Conservation (phyloP, 805 yeast genomes). For the Barnettozyma californica region DNA sequence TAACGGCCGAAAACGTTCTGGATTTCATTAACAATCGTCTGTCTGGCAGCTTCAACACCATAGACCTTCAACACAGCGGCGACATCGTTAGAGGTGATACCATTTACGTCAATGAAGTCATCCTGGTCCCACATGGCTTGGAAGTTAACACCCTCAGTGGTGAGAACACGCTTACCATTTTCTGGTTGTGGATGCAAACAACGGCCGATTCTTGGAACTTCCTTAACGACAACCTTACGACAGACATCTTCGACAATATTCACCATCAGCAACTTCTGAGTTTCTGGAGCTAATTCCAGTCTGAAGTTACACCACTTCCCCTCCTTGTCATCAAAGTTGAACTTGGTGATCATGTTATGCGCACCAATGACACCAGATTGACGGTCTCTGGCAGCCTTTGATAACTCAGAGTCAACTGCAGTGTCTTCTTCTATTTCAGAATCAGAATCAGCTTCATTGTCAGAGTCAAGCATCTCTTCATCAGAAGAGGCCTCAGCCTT, state of each 20-base stretch:
- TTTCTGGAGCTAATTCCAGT: constrained; percentile 74
- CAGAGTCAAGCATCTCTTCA: constrained; percentile 43
- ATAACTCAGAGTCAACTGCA: constrained; percentile 30
- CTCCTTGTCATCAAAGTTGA: constrained; percentile 80
- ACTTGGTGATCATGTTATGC: constrained; percentile 69
- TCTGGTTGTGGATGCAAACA: constrained; percentile 79
- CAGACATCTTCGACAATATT: constrained; percentile 92
- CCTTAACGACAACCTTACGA: constrained; percentile 85
- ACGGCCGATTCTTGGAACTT: constrained; percentile 86
- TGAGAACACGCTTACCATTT: constrained; percentile 67
- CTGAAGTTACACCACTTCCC: constrained; percentile 95
- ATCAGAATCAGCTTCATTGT: constrained; percentile 39
- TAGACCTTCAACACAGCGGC: constrained; percentile 84
- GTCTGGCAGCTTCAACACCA: constrained; percentile 99
- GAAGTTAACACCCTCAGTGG: constrained; percentile 98
- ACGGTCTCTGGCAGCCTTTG: constrained; percentile 72
- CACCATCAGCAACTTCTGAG: constrained; percentile 94
- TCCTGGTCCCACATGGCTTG: constrained; percentile 98
- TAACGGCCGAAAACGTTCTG: constrained; percentile 93
- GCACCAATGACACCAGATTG: constrained; percentile 74
- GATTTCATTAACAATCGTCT: constrained; percentile 93
- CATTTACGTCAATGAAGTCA: constrained; percentile 84
- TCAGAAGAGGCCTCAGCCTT: constrained; percentile 74
- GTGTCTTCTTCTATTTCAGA: constrained; percentile 37
- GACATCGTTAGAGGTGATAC: constrained; percentile 87